Base-by-base conservation (phyloP, 768 basidiomycete genomes). In the Termitomyces eurrhizus region DNA sequence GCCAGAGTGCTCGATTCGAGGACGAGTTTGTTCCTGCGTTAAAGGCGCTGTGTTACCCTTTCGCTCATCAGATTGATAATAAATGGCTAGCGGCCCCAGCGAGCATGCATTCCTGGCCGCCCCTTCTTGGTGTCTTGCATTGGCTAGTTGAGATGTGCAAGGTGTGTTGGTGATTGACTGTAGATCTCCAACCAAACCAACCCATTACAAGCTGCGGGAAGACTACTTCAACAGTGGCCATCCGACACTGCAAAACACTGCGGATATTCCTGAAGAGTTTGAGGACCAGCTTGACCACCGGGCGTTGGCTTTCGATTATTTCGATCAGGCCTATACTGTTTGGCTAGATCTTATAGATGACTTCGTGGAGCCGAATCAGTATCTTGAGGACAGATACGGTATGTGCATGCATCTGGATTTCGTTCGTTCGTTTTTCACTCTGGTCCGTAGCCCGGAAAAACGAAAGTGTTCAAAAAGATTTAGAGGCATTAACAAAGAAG, bases 81-180 rank as follows among this genome's bases (percentile, higher is more conserved):
- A 95, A 92, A 64, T 93, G 92, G 82, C 74, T 98, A 5, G 88
- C 88, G 8, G 89, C 95, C 2, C 91, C 94, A 0, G 95, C 92
- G 0, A 89, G 88, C 57, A 89, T 90, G 78, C 90, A 93, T 73
- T 87, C 89, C n/a, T 98, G 96, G 97, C 92, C 93, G 0, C 79
- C 85, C 24, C 74, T 97, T 29, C 78, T 98, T 16, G 96, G 91
- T 24, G 90, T 92, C 68, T 70, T 98, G 37, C 90, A 95, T 73
- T 99, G 97, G 97, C 75, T 99, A 14, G 92, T 91, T 8, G 88
- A 92, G 66, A 72, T 92, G 64, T 88, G 90, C 67, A 89, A 88
- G 76, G 96, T 95, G 66, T 32, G 79, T 70, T 59, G 35, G 12
- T 60, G n/a, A 26, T 41, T 60, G n/a, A 35, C 42, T 53, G 32